A percentile compares a stretch with the other conserved stretches of the same genome.
phyloP scores from a whole-genome alignment of 176 grass and related monocot genomes.

The Aegilops tauschii region DNA sequence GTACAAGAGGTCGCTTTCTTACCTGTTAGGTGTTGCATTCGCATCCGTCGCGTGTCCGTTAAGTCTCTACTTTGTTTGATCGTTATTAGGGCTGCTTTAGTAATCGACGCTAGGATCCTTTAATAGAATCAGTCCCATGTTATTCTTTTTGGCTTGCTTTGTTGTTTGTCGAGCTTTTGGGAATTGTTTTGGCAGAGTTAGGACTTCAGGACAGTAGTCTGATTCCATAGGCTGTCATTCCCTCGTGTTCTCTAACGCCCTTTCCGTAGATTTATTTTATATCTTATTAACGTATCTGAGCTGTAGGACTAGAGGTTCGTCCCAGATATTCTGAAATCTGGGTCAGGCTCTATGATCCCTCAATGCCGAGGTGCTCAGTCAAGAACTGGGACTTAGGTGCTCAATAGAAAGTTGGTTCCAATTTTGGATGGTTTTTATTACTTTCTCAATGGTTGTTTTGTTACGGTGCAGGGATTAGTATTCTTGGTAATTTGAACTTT shows the following conservation, averaged over 20 bases:
- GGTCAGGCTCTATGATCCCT: neutral
- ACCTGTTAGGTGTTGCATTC: neutral
- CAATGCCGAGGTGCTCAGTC: neutral
- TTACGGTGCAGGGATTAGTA: neutral
- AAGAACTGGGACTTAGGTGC: neutral
- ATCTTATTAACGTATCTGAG: neutral
- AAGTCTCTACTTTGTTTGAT: conserved; percentile 25
- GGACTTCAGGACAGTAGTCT: neutral
- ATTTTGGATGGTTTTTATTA: neutral
- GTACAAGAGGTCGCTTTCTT: conserved; percentile 75
- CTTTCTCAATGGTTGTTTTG: neutral
- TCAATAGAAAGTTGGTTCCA: neutral
- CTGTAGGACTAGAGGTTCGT: neutral
- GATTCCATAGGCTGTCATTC: neutral
- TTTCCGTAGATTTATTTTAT: neutral
- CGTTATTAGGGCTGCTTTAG: neutral
- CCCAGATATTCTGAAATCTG: neutral
- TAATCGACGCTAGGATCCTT: conserved; percentile 10
- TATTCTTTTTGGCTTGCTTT: neutral
- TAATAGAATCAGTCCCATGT: neutral
- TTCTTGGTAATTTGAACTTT: neutral
- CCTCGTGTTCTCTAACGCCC: neutral
- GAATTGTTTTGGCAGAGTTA: conserved; percentile 4
- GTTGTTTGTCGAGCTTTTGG: neutral
- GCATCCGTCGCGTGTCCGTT: neutral